A percentile compares a stretch with the other conserved stretches of the same genome.
Conservation (phyloP, 1,139 yeast species). For the Arxiozyma bovina region DNA sequence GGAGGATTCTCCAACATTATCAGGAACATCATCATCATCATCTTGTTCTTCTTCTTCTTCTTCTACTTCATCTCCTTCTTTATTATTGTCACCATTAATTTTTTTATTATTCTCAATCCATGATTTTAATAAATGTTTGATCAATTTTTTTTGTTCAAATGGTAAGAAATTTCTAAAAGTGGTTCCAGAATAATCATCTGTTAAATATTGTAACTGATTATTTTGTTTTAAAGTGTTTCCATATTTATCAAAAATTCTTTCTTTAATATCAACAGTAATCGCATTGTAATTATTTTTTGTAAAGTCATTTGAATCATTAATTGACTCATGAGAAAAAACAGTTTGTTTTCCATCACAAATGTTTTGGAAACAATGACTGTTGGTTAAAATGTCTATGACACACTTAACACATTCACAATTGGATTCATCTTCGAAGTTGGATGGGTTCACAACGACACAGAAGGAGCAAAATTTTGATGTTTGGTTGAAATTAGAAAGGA, state of each 20-base stretch:
- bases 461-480: slow-evolving; percentile 11
- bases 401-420: slow-evolving; percentile 21
- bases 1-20: neutral
- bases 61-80: neutral
- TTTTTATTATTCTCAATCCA: neutral
- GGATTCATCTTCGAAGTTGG: slow-evolving; percentile 9
- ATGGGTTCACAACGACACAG: slow-evolving; percentile 13
- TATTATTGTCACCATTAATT: too few species aligned
- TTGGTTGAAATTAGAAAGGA: slow-evolving; percentile 9
- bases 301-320: neutral
- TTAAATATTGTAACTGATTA: slow-evolving; percentile 4
- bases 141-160: slow-evolving; percentile 9
- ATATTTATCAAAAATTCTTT: slow-evolving; percentile 1
- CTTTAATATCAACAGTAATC: neutral
- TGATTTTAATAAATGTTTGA: slow-evolving; percentile 4
- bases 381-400: slow-evolving; percentile 8
- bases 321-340: neutral
- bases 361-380: slow-evolving; percentile 11
- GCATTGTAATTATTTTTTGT: neutral
- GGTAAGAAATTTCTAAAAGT: slow-evolving; percentile 11
- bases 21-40: neutral
- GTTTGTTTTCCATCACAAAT: slow-evolving; percentile 6
- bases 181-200: slow-evolving; percentile 4
- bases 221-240: neutral
- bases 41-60: neutral